Base-by-base conservation (phyloP, 192 early-diverging fungal genomes). In the Anaeromyces robustus region DNA sequence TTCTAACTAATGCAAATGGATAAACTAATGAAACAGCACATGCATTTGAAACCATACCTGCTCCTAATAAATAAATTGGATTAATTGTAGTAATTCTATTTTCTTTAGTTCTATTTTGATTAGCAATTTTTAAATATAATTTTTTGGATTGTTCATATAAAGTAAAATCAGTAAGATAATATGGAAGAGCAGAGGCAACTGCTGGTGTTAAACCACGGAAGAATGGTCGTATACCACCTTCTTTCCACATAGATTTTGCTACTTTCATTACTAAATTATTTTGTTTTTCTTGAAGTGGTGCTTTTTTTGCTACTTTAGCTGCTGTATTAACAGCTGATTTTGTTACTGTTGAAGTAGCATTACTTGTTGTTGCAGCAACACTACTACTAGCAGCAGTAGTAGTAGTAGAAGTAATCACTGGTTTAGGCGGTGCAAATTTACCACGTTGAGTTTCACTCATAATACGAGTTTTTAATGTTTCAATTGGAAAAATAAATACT, bases 401-500 rank as follows among this genome's bases (percentile, higher is more conserved):
- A 7, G 32, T 14, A 1, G 37, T 39, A 14, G 79, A 52, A 29
- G 81, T 26, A 13, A 81, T n/a, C n/a, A n/a, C 39, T 59, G 79
- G 0, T 29, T 84, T n/a, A 29, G 79, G 37, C n/a, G 77, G 16
- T 77, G 82, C 22, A 32, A 77, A n/a, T 39, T 29, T 52, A 68
- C 77, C 79, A 32, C 77, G 52, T 83, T 52, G n/a, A 82, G 86
- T 92, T 77, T 92, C 89, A 22, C 89, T 86, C 93, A 93, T 94
- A 34, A 92, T 86, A 29, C 93, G 86, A 5, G 92, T 93, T 82
- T 94, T 94, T 78, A 93, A 81, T 14, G 92, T 93, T 77, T 94
- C 93, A 18, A 94, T 82, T 4, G 94, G 94, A 80, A 94, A 94
- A 78, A 94, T 94, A 28, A 87, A 84, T 80, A 93, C 92, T 83